Base-by-base conservation (phyloP, 176 grass and related monocot species). In the Tuctoria greenei region DNA sequence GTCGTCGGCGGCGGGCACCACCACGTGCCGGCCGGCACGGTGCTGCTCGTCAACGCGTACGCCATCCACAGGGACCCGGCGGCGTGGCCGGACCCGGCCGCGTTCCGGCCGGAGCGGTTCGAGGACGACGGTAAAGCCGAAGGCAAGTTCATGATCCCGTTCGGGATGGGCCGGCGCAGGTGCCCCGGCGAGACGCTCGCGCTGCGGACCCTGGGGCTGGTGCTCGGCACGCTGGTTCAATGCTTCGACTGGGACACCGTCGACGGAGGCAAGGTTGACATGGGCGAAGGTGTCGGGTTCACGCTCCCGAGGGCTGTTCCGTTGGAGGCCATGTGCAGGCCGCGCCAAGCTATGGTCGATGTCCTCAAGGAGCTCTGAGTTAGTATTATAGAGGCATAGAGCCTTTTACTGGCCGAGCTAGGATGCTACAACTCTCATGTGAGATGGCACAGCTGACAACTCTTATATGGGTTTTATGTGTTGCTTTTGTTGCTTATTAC, bases 201-300 rank as follows among this genome's bases (percentile, higher is more conserved):
- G 2, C 21, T 73, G 56, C 65, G 64, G 4, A 62, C 51, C 24
- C 4, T 85, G 0, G 84, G 63, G 8, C 13, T 93, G 69, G 71
- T 52, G 1, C 27, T 91, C 0, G 85, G 76, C 71, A 64, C 81
- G 0, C 9, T 91, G 81, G 64, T 91, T 18, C 89, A 88, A 28
- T 91, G 85, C 64, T 91, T 91, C n/a, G 85, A 91, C 51, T 91
- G 81, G 85, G 66, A 78, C 38, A 83, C 45, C 24, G 71, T 85
- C 1, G 51, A 44, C 7, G 77, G 21, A 10, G 56, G 31, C 15
- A 66, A 82, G 42, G 77, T 79, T 43, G 89, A 91, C 45, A 82
- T 91, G 89, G 50, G 66, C 0, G 73, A 82, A 54, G 67, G 40
- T 5, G 11, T 13, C 16, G 81, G 73, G 34, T 4, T 91, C 8